phyloP scores from a whole-genome alignment of 2,329 filamentous ascomycete genomes.

The Penicillium nordicum region DNA sequence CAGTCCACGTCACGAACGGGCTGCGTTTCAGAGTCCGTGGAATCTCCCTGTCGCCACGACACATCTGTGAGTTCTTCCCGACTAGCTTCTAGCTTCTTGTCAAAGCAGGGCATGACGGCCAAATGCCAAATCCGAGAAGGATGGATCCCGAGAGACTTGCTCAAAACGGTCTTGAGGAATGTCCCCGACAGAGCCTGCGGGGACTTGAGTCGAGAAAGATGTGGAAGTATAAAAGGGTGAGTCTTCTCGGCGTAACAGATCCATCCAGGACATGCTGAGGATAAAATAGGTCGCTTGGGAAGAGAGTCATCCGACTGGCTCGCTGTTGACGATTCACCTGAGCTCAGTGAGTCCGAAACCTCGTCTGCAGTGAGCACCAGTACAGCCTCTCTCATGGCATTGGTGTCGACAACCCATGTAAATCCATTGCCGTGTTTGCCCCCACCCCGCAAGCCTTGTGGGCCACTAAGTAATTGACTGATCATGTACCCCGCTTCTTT shows the following conservation, averaged over 20 bases:
- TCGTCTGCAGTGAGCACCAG: conserved; percentile 77
- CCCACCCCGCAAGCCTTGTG: conserved; percentile 64
- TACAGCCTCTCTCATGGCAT: conserved; percentile 74
- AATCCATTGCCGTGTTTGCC: conserved; percentile 75
- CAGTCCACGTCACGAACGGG: conserved; percentile 87
- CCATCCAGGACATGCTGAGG: conserved; percentile 93
- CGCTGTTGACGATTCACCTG: conserved; percentile 9
- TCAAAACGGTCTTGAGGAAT: conserved; percentile 80
- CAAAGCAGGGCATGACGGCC: conserved; percentile 96
- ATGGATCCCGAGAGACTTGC: conserved; percentile 65
- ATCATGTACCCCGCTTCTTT: conserved; percentile 77
- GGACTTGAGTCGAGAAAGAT: conserved; percentile 87
- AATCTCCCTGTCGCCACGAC: conserved; percentile 56
- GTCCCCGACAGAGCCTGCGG: conserved; percentile 91
- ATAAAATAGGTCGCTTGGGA: conserved; percentile 55
- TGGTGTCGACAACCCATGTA: conserved; percentile 87
- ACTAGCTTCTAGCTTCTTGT: conserved; percentile 97
- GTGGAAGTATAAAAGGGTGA: conserved; percentile 86
- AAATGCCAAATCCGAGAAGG: conserved; percentile 88
- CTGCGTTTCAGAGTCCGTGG: conserved; percentile 33
- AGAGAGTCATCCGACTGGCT: conserved; percentile 19
- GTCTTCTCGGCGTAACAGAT: conserved; percentile 99
- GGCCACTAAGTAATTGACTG: conserved; percentile 70
- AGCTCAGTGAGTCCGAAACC: conserved; percentile 48
- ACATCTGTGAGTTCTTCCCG: conserved; percentile 84